Base-by-base conservation (phyloP, 2,329 filamentous ascomycete species). In the Penicillium sp. region DNA sequence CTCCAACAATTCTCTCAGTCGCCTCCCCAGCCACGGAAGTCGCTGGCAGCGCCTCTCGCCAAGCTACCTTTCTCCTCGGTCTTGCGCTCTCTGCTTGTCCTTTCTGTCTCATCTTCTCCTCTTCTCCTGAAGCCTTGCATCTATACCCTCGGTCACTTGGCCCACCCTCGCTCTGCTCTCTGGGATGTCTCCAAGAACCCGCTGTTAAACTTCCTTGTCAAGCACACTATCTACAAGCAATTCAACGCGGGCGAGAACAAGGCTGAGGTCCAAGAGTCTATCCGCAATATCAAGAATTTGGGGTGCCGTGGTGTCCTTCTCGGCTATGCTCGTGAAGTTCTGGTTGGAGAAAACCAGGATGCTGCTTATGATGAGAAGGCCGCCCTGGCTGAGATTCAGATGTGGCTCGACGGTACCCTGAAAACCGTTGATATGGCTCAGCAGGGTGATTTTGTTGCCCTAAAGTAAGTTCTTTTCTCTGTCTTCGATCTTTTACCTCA, bases 41-140 rank as follows among this genome's bases (percentile, higher is more conserved):
- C 59, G 5, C 45, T 66, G 10, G 54, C 56, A 26, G 67, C 72
- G 10, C 72, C 71, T 6, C 57, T 75, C 21, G 65, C 71, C 13
- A 70, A 71, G 26, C 66, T 76, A 8, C 71, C 71, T 9, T 60
- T 75, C 5, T 72, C 72, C 2, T 67, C 70, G 6, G 67, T 75
- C n/a, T 39, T 75, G 29, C 69, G 72, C 28, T 75, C 72, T 14
- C 51, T 74, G 40, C 54, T 74, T 39, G 68, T 75, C 3, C 62
- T 75, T 6, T 73, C 72, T 13, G 62, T 73, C 26, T 75, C 72
- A 0, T 75, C 72, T 5, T 73, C 72, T 1, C 34, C 68, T 5
- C 51, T 87, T 4, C 83, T 96, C 1, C 83, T 96, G 7, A 79
- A 81, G 11, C 87, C 90, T 1, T 93, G 88, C 36, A 82, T 95